Evolutionary conservation across 768 basidiomycete species (phyloP).

Genomic region (Russula sp.): DNA sequence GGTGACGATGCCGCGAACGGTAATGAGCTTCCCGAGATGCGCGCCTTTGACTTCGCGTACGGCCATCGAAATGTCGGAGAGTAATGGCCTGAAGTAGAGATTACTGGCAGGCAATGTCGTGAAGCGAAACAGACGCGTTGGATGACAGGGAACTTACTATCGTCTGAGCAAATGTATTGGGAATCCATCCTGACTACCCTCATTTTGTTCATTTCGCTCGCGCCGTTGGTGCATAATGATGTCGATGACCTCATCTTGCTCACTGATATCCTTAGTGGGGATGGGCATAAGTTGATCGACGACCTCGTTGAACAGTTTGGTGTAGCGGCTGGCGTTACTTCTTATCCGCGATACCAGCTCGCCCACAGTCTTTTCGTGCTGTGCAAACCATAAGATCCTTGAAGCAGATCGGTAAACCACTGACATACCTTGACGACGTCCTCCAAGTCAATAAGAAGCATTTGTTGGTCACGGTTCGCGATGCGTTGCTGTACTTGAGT

Average conservation of each 20-base stretch:
- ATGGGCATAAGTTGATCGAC: conserved; percentile 87
- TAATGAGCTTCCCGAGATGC: conserved; percentile 91
- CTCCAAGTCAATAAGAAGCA: conserved; percentile 84
- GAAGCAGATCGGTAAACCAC: background rate
- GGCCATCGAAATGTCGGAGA: conserved; percentile 72
- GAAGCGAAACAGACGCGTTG: conserved; percentile 19
- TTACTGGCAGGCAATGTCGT: conserved; percentile 54
- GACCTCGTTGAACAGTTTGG: conserved; percentile 82
- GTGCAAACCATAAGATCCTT: conserved; percentile 6
- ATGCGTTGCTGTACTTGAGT: conserved; percentile 67
- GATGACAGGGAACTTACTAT: conserved; percentile 72
- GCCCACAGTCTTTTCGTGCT: conserved; percentile 69
- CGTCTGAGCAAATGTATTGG: conserved; percentile 88
- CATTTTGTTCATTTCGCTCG: conserved; percentile 81
- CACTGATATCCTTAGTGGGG: conserved; percentile 85
- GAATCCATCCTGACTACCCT: conserved; percentile 72
- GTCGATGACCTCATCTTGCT: conserved; percentile 93
- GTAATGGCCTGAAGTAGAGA: conserved; percentile 88
- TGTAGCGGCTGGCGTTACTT: conserved; percentile 86
- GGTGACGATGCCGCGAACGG: conserved; percentile 95
- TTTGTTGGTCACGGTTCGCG: conserved; percentile 90
- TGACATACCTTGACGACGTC: conserved; percentile 70
- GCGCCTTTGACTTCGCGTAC: conserved; percentile 86
- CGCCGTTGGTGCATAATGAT: conserved; percentile 92
- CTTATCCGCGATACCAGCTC: conserved; percentile 79